Conservation (phyloP, 1,139 yeast species). For the Pichia sp. region DNA sequence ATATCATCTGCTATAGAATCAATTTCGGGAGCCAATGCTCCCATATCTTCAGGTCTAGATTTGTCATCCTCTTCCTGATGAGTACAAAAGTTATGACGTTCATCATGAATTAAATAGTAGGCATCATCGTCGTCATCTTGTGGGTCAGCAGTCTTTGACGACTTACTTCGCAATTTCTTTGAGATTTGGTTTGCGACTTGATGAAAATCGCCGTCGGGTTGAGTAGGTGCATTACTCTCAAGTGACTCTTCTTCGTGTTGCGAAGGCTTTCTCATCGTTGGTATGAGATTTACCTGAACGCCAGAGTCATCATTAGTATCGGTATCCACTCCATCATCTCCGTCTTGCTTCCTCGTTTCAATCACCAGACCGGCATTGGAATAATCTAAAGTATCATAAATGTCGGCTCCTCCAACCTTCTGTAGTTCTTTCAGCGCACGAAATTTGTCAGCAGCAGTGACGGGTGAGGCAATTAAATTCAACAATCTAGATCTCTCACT, state of each 20-base stretch:
- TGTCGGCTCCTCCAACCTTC: not conserved
- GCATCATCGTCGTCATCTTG: constrained; percentile 1
- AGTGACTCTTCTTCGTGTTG: not conserved
- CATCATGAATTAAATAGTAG: not conserved
- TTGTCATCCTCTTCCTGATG: too few species aligned
- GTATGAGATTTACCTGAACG: constrained; percentile 17
- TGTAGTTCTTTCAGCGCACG: constrained; percentile 8
- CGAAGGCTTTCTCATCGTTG: not conserved
- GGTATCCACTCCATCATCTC: constrained; percentile 6
- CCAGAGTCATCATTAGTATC: constrained; percentile 17
- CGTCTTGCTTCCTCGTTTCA: constrained; percentile 5
- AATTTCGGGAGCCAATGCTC: too few species aligned
- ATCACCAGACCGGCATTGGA: constrained; percentile 7
- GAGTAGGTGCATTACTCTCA: constrained; percentile 8
- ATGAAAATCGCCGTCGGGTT: constrained; percentile 19
- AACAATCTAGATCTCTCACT: too few species aligned
- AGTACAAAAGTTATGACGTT: too few species aligned
- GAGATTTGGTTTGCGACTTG: constrained; percentile 6
- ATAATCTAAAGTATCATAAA: constrained; percentile 2
- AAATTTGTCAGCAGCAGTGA: constrained; percentile 8
- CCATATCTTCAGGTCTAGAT: too few species aligned
- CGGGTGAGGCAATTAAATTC: not conserved
- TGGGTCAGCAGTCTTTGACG: constrained; percentile 3
- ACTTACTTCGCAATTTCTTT: not conserved
- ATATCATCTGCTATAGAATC: too few species aligned